Evolutionary conservation across 768 basidiomycete species (phyloP).

Genomic region (Hygrophorus pudorinus): DNA sequence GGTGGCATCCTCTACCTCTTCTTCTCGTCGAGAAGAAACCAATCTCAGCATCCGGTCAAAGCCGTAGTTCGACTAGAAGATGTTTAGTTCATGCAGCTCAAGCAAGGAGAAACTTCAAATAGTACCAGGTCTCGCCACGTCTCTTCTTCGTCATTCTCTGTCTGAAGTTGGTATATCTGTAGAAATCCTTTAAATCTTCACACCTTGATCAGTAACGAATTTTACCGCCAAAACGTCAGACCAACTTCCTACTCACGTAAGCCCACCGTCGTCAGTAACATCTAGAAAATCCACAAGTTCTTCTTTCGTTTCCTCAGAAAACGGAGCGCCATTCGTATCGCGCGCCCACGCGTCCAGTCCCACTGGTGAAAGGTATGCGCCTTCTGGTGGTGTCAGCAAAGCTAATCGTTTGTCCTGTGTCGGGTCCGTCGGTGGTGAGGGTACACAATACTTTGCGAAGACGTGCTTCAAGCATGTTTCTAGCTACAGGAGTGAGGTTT

Average conservation of each 20-base stretch:
- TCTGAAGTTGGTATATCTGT: slow-evolving; percentile 80
- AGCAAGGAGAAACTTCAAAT: too few relatives aligned
- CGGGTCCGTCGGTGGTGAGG: slow-evolving; percentile 19
- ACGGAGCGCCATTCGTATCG: slow-evolving; percentile 79
- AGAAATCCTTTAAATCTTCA: slow-evolving; percentile 68
- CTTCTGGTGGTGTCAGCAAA: slow-evolving; percentile 38
- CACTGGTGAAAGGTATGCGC: slow-evolving; percentile 47
- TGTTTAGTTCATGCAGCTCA: too few relatives aligned
- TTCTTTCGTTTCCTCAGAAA: slow-evolving; percentile 66
- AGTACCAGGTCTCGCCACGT: slow-evolving; percentile 76
- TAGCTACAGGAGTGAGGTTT: slow-evolving; percentile 34
- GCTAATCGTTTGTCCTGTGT: slow-evolving; percentile 15
- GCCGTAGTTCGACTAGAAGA: slow-evolving; percentile 55
- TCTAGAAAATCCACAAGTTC: slow-evolving; percentile 72
- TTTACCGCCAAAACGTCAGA: not conserved
- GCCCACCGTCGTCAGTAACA: slow-evolving; percentile 55
- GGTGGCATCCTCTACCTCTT: too few relatives aligned
- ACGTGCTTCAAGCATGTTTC: slow-evolving; percentile 66
- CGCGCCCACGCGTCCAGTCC: slow-evolving; percentile 68
- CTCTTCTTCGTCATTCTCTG: slow-evolving; percentile 75
- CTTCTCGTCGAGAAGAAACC: slow-evolving; percentile 46
- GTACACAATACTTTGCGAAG: slow-evolving; percentile 69
- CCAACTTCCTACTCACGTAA: slow-evolving; percentile 46
- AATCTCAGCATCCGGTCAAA: slow-evolving; percentile 60
- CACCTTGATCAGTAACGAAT: not conserved